Evolutionary conservation across 2,329 filamentous ascomycete genomes (phyloP).

Genomic region (Alternaria sp.): DNA sequence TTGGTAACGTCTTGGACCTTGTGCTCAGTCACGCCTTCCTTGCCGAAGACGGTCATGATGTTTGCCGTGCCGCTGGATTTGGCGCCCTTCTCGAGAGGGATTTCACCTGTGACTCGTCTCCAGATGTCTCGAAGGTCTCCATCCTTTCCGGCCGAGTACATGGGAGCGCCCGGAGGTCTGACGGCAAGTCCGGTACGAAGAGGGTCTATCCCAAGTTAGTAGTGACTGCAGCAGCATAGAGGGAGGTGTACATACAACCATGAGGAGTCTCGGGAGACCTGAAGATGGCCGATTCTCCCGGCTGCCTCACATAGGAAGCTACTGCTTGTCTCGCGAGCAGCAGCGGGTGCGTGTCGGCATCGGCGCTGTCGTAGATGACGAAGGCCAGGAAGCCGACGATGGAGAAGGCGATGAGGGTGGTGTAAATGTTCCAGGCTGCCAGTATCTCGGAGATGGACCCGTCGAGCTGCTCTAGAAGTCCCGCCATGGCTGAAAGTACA

Average conservation of each 20-base stretch:
- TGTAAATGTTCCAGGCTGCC: slow-evolving; percentile 83
- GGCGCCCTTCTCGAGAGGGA: slow-evolving; percentile 71
- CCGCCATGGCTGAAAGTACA: slow-evolving; percentile 46
- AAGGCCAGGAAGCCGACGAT: slow-evolving; percentile 75
- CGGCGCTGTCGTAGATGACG: slow-evolving; percentile 73
- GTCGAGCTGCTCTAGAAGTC: slow-evolving; percentile 73
- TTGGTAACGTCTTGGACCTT: slow-evolving; percentile 75
- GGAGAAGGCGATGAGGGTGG: slow-evolving; percentile 73
- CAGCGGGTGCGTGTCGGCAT: slow-evolving; percentile 92
- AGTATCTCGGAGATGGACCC: slow-evolving; percentile 73
- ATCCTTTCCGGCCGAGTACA: slow-evolving; percentile 83
- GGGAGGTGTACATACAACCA: slow-evolving; percentile 61
- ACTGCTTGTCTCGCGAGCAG: slow-evolving; percentile 86
- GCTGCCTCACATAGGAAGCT: slow-evolving; percentile 79
- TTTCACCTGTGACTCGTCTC: slow-evolving; percentile 74
- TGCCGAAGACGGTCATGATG: slow-evolving; percentile 82
- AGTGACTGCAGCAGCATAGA: not conserved
- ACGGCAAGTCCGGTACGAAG: slow-evolving; percentile 67
- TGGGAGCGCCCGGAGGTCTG: slow-evolving; percentile 79
- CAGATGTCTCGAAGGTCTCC: slow-evolving; percentile 94
- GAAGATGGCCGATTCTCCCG: slow-evolving; percentile 86
- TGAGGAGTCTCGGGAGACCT: slow-evolving; percentile 85
- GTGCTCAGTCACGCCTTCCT: slow-evolving; percentile 77
- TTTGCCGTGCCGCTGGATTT: slow-evolving; percentile 70
- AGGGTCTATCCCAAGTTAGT: slow-evolving; percentile 43